Evolutionary conservation across 768 basidiomycete species (phyloP), one percentile per base, ranked within the genome.

Genomic region (Kondoa subrosea): DNA sequence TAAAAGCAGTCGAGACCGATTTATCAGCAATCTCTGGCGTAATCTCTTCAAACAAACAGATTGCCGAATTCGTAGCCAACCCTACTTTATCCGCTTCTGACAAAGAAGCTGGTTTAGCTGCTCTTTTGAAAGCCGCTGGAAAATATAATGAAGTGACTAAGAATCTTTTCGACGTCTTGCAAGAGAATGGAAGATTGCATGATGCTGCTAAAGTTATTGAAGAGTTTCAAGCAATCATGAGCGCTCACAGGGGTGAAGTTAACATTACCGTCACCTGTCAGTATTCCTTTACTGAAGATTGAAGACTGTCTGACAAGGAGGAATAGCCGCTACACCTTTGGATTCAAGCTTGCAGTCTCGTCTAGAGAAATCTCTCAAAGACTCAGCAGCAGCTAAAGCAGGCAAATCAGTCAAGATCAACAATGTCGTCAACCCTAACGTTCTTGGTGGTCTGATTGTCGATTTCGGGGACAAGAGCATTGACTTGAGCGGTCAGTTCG

Each of bases 391-490:
- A 34, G 93, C 87, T 30, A 85, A 88, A 79, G 81, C 85, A 73
- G 88, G 90, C 34, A 97, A 96, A 81, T 81, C 84, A 17, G 76
- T 99, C 72, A 92, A 91, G 79, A 78, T 99, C 67, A 81, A 84
- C 70, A 95, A 97, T 84, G 92, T 92, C 84, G 91, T 96, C 75
- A 91, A 96, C 81, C 85, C 91, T 57, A 80, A 84, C n/a, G 81
- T 96, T 67, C 79, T 97, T 70, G 95, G 93, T 68, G 95, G 95
- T 64, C 78, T 97, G 68, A 82, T 96, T 69, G 86, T 99, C 62
- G 95, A 99, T 80, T 91, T 99, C 76, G 93, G 91, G 71, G 95
- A 96, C 81, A 93, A 93, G 82, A 91, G 90, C 65, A 87, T 99
- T 74, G 95, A 99, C 80, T 83, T 97, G 68, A 92, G 89, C 73